phyloP scores from a whole-genome alignment of 192 early-diverging fungal species.

The Haplosporangium gracile region DNA sequence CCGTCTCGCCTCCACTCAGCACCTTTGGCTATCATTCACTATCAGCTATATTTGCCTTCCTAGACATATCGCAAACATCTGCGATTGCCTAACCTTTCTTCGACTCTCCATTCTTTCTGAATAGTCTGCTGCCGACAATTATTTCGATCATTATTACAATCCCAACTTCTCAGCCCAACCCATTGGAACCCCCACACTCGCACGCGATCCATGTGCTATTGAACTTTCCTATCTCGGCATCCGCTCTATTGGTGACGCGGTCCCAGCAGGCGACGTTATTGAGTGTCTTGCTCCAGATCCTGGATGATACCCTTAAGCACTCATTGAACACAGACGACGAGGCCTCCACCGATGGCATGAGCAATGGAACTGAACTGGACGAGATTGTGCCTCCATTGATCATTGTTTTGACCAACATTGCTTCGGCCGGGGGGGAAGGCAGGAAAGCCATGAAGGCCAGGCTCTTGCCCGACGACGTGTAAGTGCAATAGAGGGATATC shows the following conservation, averaged over 20 bases:
- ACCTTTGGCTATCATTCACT: neutral
- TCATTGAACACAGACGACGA: slow-evolving; percentile 62
- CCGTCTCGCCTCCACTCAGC: neutral
- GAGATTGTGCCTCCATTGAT: slow-evolving; percentile 77
- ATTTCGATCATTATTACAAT: slow-evolving; percentile 57
- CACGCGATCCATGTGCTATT: slow-evolving; percentile 85
- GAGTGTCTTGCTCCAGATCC: slow-evolving; percentile 31
- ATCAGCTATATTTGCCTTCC: neutral
- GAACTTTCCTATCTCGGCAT: slow-evolving; percentile 61
- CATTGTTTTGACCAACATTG: slow-evolving; percentile 72
- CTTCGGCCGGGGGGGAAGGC: slow-evolving; percentile 60
- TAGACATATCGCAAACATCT: neutral
- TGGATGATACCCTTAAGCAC: slow-evolving; percentile 56
- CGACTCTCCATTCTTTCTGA: neutral
- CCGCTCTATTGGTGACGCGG: slow-evolving; percentile 44
- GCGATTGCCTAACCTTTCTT: neutral
- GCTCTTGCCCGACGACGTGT: slow-evolving; percentile 80
- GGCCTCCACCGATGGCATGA: slow-evolving; percentile 44
- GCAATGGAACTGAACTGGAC: slow-evolving; percentile 64
- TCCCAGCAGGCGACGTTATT: slow-evolving; percentile 31
- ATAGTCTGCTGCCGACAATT: slow-evolving; percentile 59
- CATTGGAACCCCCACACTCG: slow-evolving; percentile 79
- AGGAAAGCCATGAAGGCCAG: slow-evolving; percentile 54
- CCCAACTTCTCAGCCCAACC: slow-evolving; percentile 55
- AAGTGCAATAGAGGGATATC: slow-evolving; percentile 22